Evolutionary conservation across 225 moss, liverwort and hornwort genomes (phyloP), one percentile per base, ranked within the genome.

Genomic region (Straminergon stramineum): DNA sequence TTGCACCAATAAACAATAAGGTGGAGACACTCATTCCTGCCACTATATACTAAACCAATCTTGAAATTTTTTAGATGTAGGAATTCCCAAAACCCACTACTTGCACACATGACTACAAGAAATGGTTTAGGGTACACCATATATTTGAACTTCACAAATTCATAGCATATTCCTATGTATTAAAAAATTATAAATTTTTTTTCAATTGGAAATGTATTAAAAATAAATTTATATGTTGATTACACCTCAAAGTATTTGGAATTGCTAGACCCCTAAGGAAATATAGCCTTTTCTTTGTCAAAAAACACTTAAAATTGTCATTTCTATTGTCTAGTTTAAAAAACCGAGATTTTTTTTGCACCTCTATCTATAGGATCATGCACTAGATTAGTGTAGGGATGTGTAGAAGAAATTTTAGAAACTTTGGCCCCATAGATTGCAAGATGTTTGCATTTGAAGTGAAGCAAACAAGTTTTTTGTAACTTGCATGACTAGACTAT

Each of bases 281-380:
- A 22, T 3, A 69, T 0, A 0, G 2, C 13, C 22, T 37, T 22
- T n/a, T 13, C 0, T 13, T 70, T 23, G 23, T 23, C 17, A 37
- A n/a, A 68, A 69, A 69, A 35, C 22, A 22, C 2, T 70, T 24
- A 70, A 70, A 24, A 39, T 2, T 39, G 14, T 70, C 13, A 69
- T n/a, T 69, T 39, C 13, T n/a, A 22, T 69, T 69, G 13, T 17
- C n/a, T 13, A n/a, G 2, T 39, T 7, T 2, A 69, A 13, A 39
- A n/a, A 37, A 35, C 2, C 4, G 6, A 20, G 20, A 19, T 35
- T 67, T 35, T 52, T 17, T 66, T 34, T 6, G 11, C 7, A 12
- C 7, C 6, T 21, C 0, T 6, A n/a, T 2, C 1, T 5, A 5
- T 7, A 39, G 0, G 4, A n/a, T 23, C 4, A 22, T 69, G 4